Conservation (phyloP, 1,284 basidiomycete genomes). For the Ganoderma multipileum region DNA sequence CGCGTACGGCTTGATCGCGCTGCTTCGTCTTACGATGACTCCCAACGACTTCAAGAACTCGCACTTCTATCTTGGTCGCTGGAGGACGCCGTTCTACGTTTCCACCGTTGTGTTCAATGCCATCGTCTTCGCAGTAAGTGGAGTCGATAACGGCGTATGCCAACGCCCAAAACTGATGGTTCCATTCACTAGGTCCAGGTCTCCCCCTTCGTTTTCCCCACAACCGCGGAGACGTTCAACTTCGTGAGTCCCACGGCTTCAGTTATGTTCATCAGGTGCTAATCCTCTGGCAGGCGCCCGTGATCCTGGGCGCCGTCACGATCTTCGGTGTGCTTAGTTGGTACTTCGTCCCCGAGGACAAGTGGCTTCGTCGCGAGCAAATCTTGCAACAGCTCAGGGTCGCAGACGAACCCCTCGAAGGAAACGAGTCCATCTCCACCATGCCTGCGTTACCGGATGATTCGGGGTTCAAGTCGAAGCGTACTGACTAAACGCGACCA, state of each 20-base stretch:
- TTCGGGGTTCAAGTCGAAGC: slow-evolving; percentile 12
- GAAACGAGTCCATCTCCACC: slow-evolving; percentile 15
- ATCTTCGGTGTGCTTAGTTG: slow-evolving; percentile 79
- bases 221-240: slow-evolving; percentile 76
- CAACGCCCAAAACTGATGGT: not conserved
- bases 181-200: slow-evolving; percentile 62
- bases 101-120: slow-evolving; percentile 74
- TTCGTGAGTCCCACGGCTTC: slow-evolving; percentile 59
- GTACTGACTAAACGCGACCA: not conserved
- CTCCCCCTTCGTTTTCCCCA: slow-evolving; percentile 86
- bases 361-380: slow-evolving; percentile 75
- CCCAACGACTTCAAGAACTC: slow-evolving; percentile 76
- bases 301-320: slow-evolving; percentile 81
- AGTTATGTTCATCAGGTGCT: not conserved
- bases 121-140: slow-evolving; percentile 73
- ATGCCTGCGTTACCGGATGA: slow-evolving; percentile 8
- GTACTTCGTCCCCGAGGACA: slow-evolving; percentile 77
- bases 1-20: slow-evolving; percentile 79
- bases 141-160: not conserved
- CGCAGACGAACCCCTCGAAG: slow-evolving; percentile 39
- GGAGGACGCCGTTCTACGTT: slow-evolving; percentile 71
- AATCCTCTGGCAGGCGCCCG: slow-evolving; percentile 56
- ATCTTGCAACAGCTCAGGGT: slow-evolving; percentile 55
- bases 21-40: slow-evolving; percentile 76
- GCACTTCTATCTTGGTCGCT: slow-evolving; percentile 72